Percentiles rank a stretch among this genome's conserved stretches.
These are phyloP conservation scores for Xylariaceae sp. DNA, from an alignment of 2,329 filamentous ascomycete genomes.

Conservation along the genomic window DNA sequence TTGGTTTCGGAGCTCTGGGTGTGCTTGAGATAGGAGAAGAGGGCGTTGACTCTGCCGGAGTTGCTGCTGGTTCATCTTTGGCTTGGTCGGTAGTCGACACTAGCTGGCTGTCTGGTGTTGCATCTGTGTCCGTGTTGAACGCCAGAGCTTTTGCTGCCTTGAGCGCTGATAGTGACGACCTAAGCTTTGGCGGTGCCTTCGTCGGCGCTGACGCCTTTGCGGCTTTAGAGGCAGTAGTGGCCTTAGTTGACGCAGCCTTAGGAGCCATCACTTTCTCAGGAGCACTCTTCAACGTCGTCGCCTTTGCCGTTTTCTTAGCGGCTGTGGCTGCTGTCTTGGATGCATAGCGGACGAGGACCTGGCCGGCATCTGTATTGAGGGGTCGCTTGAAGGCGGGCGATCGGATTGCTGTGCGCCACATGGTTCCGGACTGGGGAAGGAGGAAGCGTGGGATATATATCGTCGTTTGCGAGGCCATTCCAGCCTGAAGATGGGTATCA, in stretches of 20 bases:
- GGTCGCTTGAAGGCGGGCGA: constrained; percentile 25
- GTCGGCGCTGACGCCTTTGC: constrained; percentile 23
- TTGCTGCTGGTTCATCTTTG: background rate
- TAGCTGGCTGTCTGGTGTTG: constrained; percentile 5
- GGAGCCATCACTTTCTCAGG: constrained; percentile 6
- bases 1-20: background rate
- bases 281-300: constrained; percentile 23
- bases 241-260: constrained; percentile 17
- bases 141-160: background rate
- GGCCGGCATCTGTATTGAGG: constrained; percentile 24
- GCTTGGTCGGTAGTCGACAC: constrained; percentile 5
- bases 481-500: too few species aligned
- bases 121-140: constrained; percentile 1
- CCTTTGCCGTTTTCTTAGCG: constrained; percentile 20
- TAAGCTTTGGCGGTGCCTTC: constrained; percentile 14
- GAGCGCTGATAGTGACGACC: too few species aligned
- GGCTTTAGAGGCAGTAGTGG: constrained; percentile 13
- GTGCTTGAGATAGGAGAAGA: constrained; percentile 7
- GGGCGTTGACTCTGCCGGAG: constrained; percentile 6
- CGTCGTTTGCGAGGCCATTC: constrained; percentile 45
- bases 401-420: constrained; percentile 46
- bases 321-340: constrained; percentile 26
- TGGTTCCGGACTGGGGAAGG: constrained; percentile 56
- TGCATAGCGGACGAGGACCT: constrained; percentile 33
- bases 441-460: constrained; percentile 62